Conservation (phyloP, 176 grass and related monocot genomes). For the Aegilops sharonensis region DNA sequence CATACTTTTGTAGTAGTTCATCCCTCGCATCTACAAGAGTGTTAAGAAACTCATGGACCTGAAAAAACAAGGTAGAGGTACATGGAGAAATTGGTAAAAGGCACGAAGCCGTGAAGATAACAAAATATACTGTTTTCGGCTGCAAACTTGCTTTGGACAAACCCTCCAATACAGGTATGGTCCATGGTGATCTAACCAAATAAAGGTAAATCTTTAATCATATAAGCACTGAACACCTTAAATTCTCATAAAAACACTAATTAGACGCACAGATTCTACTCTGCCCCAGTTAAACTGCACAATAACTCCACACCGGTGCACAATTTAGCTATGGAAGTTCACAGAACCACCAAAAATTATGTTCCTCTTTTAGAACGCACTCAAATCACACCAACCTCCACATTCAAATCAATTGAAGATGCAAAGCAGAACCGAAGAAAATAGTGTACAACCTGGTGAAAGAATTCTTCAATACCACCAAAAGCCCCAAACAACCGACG, state of each 20-base stretch:
- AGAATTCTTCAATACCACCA: not conserved
- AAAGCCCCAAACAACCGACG: not conserved
- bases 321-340: too few species aligned
- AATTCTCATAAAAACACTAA: constrained; percentile 3
- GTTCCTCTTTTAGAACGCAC: not conserved
- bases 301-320: too few species aligned
- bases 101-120: constrained; percentile 1
- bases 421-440: constrained; percentile 14
- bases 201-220: not conserved
- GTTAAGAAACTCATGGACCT: constrained; percentile 75
- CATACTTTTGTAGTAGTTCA: constrained; percentile 75
- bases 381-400: constrained; percentile 13
- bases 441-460: constrained; percentile 26
- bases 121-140: not conserved
- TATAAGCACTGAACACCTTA: not conserved
- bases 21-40: constrained; percentile 83
- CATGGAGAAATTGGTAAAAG: not conserved
- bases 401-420: constrained; percentile 7
- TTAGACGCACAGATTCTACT: not conserved
- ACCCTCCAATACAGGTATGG: not conserved
- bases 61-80: constrained; percentile 35
- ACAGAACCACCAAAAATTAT: not conserved
- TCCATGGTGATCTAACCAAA: not conserved
- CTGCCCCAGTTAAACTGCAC: not conserved
- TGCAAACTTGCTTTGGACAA: not conserved